Base-by-base conservation (phyloP, 2,329 filamentous ascomycete genomes). In the Alternaria brassicae region DNA sequence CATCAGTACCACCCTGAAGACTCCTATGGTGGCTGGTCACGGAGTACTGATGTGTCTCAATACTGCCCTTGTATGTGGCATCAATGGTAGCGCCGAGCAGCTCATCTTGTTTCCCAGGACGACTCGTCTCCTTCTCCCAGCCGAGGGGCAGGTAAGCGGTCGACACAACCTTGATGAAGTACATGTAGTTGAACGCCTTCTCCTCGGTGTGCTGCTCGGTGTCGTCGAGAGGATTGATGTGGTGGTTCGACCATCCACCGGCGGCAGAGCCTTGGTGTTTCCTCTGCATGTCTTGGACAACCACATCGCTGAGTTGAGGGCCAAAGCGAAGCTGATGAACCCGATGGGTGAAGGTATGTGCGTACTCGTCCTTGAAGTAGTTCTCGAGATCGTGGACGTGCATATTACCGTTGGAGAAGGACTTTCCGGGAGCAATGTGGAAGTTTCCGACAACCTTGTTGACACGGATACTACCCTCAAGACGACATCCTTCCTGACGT, bases 361-460 rank as follows among this genome's bases (percentile, higher is more conserved):
- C 83, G 40, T 71, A 72, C 53, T 86, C 84, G 56, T 89, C 84
- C 30, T 94, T 89, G 82, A 92, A 91, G 84, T 97, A 99, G 82
- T 95, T 96, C 79, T 97, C 93, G 64, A 99, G 84, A 75, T 99
- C 96, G 82, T 99, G 95, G 19, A 97, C 92, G 81, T 99, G 95
- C 87, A 98, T 90, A 81, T 97, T 96, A 68, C 92, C 93, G 74
- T 91, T 96, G 79, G 91, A 96, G 85, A 98, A 98, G 78, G 90
- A 94, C 80, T 94, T 92, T 71, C 95, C 95, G 1, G 95, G 95
- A 1, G 96, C 95, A 71, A 99, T 90, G 80, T 99, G 95, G 85
- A 99, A 99, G 83, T 99, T 99, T 56, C 95, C 95, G 54, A 99
- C 86, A 25, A 99, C 95, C 82, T 99, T 99, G 85, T 99, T 99